Evolutionary conservation across 176 grass and related monocot genomes (phyloP).

Genomic region (Secale cereale): DNA sequence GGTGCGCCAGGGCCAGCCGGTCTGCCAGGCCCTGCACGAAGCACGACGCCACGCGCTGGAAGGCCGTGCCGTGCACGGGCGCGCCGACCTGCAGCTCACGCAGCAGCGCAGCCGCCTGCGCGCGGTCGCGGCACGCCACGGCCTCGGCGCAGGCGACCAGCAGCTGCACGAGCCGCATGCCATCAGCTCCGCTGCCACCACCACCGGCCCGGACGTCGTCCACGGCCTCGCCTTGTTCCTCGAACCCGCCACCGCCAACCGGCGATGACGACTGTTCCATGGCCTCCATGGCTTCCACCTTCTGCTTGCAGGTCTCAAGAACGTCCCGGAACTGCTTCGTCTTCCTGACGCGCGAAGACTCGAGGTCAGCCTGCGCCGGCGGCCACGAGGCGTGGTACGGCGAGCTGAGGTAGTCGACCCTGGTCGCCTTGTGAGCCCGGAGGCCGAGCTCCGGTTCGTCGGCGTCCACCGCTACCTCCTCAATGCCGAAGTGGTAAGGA

Average conservation of each 20-base stretch:
- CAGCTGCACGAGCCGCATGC: conserved; percentile 64
- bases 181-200: background rate
- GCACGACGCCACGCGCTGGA: conserved; percentile 73
- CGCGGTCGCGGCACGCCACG: conserved; percentile 69
- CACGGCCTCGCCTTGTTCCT: background rate
- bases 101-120: conserved; percentile 49
- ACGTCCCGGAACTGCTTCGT: conserved; percentile 36
- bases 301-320: conserved; percentile 62
- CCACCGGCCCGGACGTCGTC: background rate
- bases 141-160: conserved; percentile 76
- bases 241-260: background rate
- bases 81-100: conserved; percentile 44
- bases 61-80: conserved; percentile 59
- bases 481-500: conserved; percentile 4
- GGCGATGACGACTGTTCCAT: conserved; percentile 6
- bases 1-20: conserved; percentile 52
- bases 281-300: conserved; percentile 51
- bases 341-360: conserved; percentile 38
- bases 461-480: conserved; percentile 30
- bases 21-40: conserved; percentile 68
- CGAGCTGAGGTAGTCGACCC: conserved; percentile 41
- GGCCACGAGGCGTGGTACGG: conserved; percentile 28
- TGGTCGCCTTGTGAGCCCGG: conserved; percentile 28
- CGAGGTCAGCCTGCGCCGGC: background rate
- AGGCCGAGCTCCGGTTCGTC: conserved; percentile 24